Percentiles rank a stretch among this genome's conserved stretches.
These are phyloP conservation scores for Dictyostelium citrinum DNA, from an alignment of 78 protist species.

Conservation along the genomic window DNA sequence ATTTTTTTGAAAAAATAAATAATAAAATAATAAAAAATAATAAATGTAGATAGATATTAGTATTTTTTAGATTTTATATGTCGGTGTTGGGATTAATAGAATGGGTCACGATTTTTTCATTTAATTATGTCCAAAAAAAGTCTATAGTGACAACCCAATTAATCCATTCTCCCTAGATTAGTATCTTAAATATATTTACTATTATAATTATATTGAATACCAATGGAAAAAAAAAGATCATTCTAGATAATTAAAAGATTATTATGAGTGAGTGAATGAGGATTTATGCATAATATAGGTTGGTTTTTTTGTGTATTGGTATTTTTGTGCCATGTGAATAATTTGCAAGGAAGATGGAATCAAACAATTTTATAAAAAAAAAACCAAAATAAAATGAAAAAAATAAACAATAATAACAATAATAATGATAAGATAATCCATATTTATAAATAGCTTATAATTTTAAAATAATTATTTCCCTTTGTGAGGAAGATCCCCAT, in stretches of 20 bases:
- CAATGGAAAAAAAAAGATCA: neutral
- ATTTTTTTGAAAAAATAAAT: neutral
- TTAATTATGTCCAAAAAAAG: neutral
- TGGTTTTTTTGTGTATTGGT: neutral
- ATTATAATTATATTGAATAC: neutral
- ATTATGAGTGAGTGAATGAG: neutral
- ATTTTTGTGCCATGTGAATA: neutral
- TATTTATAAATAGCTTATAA: neutral
- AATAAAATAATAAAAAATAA: neutral
- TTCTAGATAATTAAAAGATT: neutral
- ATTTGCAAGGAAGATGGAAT: neutral
- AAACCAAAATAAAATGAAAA: no score
- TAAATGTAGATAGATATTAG: neutral
- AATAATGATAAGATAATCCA: neutral
- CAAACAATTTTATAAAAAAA: neutral
- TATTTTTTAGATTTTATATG: neutral
- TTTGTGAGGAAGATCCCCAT: neutral
- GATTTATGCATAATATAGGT: neutral
- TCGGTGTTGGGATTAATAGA: neutral
- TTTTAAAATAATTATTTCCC: neutral
- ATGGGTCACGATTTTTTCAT: neutral
- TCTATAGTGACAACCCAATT: no score
- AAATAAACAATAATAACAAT: no score
- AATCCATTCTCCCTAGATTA: neutral
- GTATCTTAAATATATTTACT: neutral